Evolutionary conservation across 495 filamentous ascomycete genomes (phyloP).

Genomic region (Aspergillus ostianus): DNA sequence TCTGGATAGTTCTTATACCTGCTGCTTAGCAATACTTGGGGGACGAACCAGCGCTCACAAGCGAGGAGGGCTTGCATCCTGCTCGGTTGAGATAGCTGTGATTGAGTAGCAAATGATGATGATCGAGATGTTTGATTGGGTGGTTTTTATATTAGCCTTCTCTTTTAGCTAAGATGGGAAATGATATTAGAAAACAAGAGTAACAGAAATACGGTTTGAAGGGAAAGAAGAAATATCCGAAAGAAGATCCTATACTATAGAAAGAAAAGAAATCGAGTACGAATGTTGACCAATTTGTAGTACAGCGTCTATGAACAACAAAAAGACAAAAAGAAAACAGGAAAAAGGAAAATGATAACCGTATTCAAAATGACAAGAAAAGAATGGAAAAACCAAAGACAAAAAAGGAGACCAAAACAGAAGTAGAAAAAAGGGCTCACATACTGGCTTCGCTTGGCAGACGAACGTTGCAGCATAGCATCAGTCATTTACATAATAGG

Average conservation of each 20-base stretch:
- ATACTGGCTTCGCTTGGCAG: background rate
- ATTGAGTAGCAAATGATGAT: too few species aligned
- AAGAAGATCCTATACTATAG: background rate
- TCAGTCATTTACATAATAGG: slow-evolving; percentile 16
- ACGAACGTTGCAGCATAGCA: slow-evolving; percentile 12
- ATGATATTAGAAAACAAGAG: background rate
- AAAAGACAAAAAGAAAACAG: background rate
- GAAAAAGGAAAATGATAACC: too few species aligned
- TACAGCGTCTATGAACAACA: background rate
- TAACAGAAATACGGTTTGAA: background rate
- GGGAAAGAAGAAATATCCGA: background rate
- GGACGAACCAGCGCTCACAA: too few species aligned
- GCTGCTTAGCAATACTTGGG: too few species aligned
- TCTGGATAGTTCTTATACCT: too few species aligned
- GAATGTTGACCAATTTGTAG: background rate
- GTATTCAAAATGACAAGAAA: background rate
- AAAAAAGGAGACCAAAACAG: background rate
- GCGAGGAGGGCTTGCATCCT: too few species aligned
- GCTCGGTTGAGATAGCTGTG: too few species aligned
- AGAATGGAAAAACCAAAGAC: background rate
- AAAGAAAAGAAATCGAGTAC: background rate
- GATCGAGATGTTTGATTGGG: too few species aligned
- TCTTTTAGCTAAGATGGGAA: background rate
- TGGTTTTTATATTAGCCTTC: background rate
- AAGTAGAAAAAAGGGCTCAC: background rate